Percentiles rank a stretch among this genome's conserved stretches.
phyloP scores from a whole-genome alignment of 2,329 filamentous ascomycete species.

The Leptographium lundbergii region DNA sequence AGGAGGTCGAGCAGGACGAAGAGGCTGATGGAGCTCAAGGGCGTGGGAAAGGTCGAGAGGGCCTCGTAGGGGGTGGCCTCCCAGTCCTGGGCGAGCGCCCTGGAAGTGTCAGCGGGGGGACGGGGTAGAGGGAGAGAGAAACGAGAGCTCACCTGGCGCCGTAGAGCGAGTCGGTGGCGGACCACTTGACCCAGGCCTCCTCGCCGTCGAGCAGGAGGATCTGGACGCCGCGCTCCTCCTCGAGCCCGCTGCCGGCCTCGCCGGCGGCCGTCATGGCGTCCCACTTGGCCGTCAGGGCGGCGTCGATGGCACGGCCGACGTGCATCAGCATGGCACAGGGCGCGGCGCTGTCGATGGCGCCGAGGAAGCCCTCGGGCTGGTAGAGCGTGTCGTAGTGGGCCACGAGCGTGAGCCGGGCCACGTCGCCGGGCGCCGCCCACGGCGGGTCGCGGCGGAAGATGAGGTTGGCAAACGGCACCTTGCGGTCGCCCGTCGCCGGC shows the following conservation, averaged over 20 bases:
- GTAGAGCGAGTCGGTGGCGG: conserved; percentile 71
- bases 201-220: conserved; percentile 87
- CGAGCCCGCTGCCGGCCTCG: conserved; percentile 39
- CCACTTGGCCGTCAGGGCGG: conserved; percentile 73
- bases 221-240: conserved; percentile 73
- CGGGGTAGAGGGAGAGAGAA: background rate
- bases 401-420: conserved; percentile 71
- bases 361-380: conserved; percentile 73
- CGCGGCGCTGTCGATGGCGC: conserved; percentile 84
- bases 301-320: conserved; percentile 67
- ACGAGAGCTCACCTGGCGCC: conserved; percentile 54
- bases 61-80: conserved; percentile 56
- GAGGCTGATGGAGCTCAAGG: conserved; percentile 67
- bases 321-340: conserved; percentile 93
- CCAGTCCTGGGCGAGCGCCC: conserved; percentile 71
- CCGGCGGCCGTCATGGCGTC: conserved; percentile 52
- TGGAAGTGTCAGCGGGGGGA: conserved; percentile 11
- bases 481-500: conserved; percentile 54
- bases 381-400: conserved; percentile 90
- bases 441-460: conserved; percentile 83
- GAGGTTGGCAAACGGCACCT: conserved; percentile 77
- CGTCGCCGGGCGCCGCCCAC: conserved; percentile 60
- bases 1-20: conserved; percentile 45
- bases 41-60: conserved; percentile 61
- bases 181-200: conserved; percentile 80